Evolutionary conservation across 805 yeast genomes (phyloP), one percentile per base, ranked within the genome.

Genomic region (Candida namnaoensis): DNA sequence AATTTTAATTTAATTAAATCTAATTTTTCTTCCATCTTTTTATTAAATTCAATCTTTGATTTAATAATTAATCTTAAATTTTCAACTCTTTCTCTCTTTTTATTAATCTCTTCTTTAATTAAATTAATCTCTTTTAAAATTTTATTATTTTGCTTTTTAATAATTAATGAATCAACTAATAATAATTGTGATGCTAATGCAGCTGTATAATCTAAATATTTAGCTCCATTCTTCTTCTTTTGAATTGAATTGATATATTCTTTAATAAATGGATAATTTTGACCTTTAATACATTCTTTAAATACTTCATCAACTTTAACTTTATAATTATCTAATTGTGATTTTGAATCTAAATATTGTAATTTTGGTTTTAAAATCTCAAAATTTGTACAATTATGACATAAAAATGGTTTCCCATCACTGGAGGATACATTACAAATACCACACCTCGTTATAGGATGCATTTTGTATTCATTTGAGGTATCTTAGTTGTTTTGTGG

Each of bases 161-260:
- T 15, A 13, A 50, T 39, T 34, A 52, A 40, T 12, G 52, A 13
- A 32, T 55, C 58, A 4, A 55, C 47, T 7, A 52, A 51, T 35
- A 52, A 39, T 26, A 55, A 38, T 35, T 53, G 54, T 5, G 52
- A 45, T 3, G 52, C 41, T 25, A 55, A 34, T 3, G 56, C 56
- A n/a, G 47, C 54, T 24, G 53, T 39, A 11, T 48, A 39, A 10
- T 39, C 46, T 35, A 41, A 27, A 30, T 42, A 7, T 11, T 27
- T 33, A 15, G 37, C 36, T 4, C 28, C 24, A 13, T 36, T 7
- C 28, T 9, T 27, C 9, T n/a, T n/a, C n/a, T n/a, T n/a, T n/a
- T n/a, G n/a, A 27, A 7, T 7, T 9, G 28, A 27, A 9, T 36
- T 1, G 15, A 42, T 38, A 32, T 46, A 49, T 2, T 25, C n/a